These are phyloP conservation scores for Gonium pectorale DNA, from an alignment of 139 green algal genomes.

Conservation along the genomic window DNA sequence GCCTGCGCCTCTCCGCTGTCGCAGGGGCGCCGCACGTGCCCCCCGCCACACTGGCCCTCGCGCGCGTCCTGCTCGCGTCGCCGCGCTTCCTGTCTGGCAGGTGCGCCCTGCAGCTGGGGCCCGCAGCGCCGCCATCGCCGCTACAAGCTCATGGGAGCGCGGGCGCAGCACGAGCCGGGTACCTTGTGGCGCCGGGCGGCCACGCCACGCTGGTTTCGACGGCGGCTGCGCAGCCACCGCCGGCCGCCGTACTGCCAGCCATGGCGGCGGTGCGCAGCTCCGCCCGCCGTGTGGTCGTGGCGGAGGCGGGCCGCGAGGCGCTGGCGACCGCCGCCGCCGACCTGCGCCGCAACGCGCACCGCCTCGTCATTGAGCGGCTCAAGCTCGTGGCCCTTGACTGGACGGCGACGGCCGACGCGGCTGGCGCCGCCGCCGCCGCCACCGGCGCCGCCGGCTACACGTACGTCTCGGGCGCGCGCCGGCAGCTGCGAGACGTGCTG, in stretches of 20 bases:
- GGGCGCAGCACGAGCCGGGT: too few species aligned
- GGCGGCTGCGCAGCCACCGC: background rate
- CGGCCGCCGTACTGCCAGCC: background rate
- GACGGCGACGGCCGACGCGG: background rate
- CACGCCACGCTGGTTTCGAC: background rate
- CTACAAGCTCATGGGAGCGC: too few species aligned
- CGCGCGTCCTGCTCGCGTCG: background rate
- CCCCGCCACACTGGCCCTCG: slow-evolving; percentile 3
- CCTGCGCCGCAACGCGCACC: slow-evolving; percentile 49
- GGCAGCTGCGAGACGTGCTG: slow-evolving; percentile 28
- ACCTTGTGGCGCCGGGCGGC: too few species aligned
- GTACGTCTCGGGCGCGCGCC: slow-evolving; percentile 9
- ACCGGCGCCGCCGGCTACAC: slow-evolving; percentile 5
- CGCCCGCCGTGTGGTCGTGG: slow-evolving; percentile 49
- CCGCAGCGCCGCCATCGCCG: background rate
- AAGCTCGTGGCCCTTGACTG: slow-evolving; percentile 21
- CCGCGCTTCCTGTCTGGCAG: background rate
- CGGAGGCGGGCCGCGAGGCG: slow-evolving; percentile 30
- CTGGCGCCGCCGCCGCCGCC: background rate
- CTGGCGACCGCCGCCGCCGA: slow-evolving; percentile 46
- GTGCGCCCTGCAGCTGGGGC: slow-evolving; percentile 8
- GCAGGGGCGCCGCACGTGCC: background rate
- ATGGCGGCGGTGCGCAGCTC: slow-evolving; percentile 38
- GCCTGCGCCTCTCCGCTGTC: background rate
- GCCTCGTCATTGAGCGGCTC: slow-evolving; percentile 43